A percentile compares a stretch with the other conserved stretches of the same genome.
These are phyloP conservation scores for Magnolia sinica DNA, from an alignment of 164 flowering plant species.

Conservation along the genomic window DNA sequence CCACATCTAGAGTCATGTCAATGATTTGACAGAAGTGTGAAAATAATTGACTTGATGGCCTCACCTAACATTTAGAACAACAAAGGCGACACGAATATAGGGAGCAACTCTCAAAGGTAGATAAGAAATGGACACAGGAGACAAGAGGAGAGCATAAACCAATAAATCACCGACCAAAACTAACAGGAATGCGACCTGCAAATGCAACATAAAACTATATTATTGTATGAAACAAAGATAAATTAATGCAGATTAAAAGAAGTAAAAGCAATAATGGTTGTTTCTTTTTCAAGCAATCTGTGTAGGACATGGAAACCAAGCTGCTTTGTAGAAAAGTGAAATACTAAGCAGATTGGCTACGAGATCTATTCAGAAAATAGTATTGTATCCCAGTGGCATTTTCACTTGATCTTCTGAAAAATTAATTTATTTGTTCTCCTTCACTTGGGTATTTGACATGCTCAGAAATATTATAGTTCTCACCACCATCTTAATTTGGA, in stretches of 20 bases:
- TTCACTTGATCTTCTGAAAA: no score
- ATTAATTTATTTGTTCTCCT: no score
- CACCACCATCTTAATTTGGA: no score
- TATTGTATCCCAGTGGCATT: no score
- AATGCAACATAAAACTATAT: constrained; percentile 11
- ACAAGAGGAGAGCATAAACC: constrained; percentile 54
- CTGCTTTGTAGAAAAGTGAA: not conserved
- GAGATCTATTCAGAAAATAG: no score
- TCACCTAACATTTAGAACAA: constrained; percentile 71
- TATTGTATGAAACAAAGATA: not conserved
- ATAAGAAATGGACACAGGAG: constrained; percentile 49
- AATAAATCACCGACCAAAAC: constrained; percentile 65
- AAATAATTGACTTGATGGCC: not conserved
- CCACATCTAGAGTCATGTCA: not conserved
- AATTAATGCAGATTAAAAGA: not conserved
- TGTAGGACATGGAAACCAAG: constrained; percentile 2
- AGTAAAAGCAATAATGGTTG: not conserved
- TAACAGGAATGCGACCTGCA: constrained; percentile 63
- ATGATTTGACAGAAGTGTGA: not conserved
- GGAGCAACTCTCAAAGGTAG: constrained; percentile 91
- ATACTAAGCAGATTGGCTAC: not conserved
- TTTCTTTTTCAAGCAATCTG: not conserved
- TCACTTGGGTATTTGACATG: no score
- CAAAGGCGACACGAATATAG: constrained; percentile 69
- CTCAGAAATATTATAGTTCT: no score